Base-by-base conservation (phyloP, 1,139 yeast species). In the Saccharomyces hybrid region DNA sequence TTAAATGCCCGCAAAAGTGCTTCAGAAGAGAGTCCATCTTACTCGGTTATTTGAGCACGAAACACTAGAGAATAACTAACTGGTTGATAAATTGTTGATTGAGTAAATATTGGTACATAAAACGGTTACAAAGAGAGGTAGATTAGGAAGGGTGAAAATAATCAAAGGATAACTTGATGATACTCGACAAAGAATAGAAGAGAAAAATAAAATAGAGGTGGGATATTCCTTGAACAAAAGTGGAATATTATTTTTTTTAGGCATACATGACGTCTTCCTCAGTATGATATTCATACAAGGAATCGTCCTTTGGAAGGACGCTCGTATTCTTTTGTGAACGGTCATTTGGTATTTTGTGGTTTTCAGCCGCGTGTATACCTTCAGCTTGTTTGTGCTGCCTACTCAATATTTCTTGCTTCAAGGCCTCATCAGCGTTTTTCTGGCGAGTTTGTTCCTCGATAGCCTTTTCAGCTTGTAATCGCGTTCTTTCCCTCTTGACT, bases 211-310 rank as follows among this genome's bases (percentile, higher is more conserved):
- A 16, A 31, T 8, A 20, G 29, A 46, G 11, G n/a, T 7, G 8
- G 11, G 7, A 46, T 3, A 20, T 7, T n/a, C 23, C 13, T 25
- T 26, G 31, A 20, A 23, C 16, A 46, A 11, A 11, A 16, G 23
- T 9, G 20, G 6, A 1, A 25, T 46, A 11, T 27, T 23, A 14
- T 7, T 5, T 23, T 20, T 20, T 38, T 48, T 42, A 53, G 29
- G 51, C 55, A 52, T 54, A 56, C 52, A 59, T 46, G 26, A 64
- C 52, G 51, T 65, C 70, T 52, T 64, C 68, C 46, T 63, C 68
- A 11, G 67, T 62, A 34, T 58, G 64, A 50, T 61, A 61, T 32
- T 66, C 67, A 41, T 57, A 66, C 41, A 63, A 49, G 5, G 69
- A 64, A 48, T 59, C 55, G 26, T 61, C 59, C 25, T 53, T 47